phyloP scores from a whole-genome alignment of 2,329 filamentous ascomycete species.

The Huntiella bhutanensis region DNA sequence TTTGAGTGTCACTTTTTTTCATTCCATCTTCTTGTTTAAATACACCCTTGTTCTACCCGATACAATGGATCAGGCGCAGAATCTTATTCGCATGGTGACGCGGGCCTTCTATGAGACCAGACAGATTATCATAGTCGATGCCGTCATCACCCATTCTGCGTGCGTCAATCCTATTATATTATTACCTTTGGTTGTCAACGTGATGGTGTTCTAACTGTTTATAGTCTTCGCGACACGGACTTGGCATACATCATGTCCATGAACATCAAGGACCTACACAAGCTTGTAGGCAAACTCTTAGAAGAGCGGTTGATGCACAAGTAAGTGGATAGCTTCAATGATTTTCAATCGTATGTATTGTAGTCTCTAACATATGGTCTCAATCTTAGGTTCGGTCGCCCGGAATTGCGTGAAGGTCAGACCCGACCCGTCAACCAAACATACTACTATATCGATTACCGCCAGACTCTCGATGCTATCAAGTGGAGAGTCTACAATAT shows the following conservation, averaged over 20 bases:
- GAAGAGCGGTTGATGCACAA: conserved; percentile 52
- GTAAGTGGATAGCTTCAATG: conserved; percentile 1
- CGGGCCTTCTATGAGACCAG: conserved; percentile 76
- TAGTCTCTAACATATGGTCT: not conserved
- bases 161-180: conserved; percentile 26
- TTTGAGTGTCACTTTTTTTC: no score
- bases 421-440: conserved; percentile 68
- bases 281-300: conserved; percentile 64
- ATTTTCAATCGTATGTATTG: not conserved
- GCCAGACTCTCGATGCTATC: conserved; percentile 83
- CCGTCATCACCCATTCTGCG: conserved; percentile 64
- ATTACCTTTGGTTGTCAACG: conserved; percentile 15
- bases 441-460: conserved; percentile 95
- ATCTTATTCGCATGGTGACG: conserved; percentile 68
- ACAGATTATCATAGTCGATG: conserved; percentile 70
- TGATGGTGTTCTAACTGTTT: not conserved
- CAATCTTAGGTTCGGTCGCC: conserved; percentile 20
- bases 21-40: no score
- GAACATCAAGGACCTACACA: conserved; percentile 81
- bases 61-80: conserved; percentile 39
- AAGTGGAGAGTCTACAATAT: conserved; percentile 85
- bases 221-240: conserved; percentile 71
- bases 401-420: conserved; percentile 63
- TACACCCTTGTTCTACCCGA: no score
- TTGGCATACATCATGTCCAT: conserved; percentile 72